phyloP scores from a whole-genome alignment of 176 grass and related monocot species.

The Oryza longistaminata region DNA sequence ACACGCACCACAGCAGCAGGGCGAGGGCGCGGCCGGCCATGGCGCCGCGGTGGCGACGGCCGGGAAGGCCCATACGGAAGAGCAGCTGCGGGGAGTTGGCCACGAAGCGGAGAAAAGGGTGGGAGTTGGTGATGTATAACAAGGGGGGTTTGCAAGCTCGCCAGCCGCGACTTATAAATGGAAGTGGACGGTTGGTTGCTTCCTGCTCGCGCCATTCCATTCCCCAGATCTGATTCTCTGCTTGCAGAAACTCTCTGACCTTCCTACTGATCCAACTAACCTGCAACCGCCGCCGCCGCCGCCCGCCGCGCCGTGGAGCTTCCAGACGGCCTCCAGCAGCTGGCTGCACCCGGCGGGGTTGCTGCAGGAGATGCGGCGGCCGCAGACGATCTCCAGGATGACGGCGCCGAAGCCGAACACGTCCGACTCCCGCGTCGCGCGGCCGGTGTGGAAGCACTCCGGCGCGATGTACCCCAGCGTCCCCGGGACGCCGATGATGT shows the following conservation, averaged over 20 bases:
- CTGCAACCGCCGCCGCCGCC: not conserved
- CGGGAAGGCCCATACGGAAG: conserved; percentile 11
- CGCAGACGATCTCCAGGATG: conserved; percentile 69
- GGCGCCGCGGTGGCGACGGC: conserved; percentile 8
- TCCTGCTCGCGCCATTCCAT: not conserved
- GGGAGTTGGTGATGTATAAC: not conserved
- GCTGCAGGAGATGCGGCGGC: conserved; percentile 62
- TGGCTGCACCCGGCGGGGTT: conserved; percentile 60
- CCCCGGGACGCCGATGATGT: conserved; percentile 62
- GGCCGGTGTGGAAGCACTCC: conserved; percentile 96
- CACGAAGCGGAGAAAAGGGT: not conserved
- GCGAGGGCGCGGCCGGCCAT: conserved; percentile 16
- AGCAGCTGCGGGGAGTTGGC: not conserved
- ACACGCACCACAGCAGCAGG: conserved; percentile 31
- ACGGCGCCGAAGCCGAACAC: conserved; percentile 79
- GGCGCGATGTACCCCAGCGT: conserved; percentile 91
- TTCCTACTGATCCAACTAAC: not conserved
- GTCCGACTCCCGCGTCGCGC: conserved; percentile 87
- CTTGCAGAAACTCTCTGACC: not conserved
- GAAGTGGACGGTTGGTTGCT: not conserved
- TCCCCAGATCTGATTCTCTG: not conserved
- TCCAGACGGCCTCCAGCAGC: conserved; percentile 81
- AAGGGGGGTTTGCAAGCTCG: not conserved
- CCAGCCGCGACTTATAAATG: not conserved
- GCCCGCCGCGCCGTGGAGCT: conserved; percentile 50